Evolutionary conservation across 2,329 filamentous ascomycete genomes (phyloP).

Genomic region (Alternaria brassicae): DNA sequence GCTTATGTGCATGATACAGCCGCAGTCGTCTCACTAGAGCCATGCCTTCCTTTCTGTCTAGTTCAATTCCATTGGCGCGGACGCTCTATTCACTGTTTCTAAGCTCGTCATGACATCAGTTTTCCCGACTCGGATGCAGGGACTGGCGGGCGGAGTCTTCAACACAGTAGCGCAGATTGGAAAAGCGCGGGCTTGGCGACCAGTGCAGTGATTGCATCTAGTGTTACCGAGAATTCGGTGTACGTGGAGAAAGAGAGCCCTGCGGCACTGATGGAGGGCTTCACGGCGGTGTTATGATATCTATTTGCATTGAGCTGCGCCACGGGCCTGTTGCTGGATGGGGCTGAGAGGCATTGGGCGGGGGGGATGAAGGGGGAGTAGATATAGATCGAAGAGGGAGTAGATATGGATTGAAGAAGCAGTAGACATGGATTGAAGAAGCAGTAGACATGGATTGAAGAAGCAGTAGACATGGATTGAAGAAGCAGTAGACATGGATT

Average conservation of each 20-base stretch:
- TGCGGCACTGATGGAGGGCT: conserved; percentile 51
- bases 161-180: conserved; percentile 54
- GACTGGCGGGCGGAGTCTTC: conserved; percentile 56
- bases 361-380: conserved; percentile 52
- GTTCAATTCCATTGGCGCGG: conserved; percentile 54
- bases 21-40: conserved; percentile 58
- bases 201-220: conserved; percentile 49
- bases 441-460: no score
- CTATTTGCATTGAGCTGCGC: conserved; percentile 47
- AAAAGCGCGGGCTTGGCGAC: conserved; percentile 52
- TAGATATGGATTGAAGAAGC: no score
- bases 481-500: no score
- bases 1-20: conserved; percentile 45
- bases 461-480: no score
- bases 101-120: conserved; percentile 54
- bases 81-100: conserved; percentile 54
- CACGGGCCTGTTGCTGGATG: conserved; percentile 45
- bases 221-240: conserved; percentile 31
- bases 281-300: conserved; percentile 54
- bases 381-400: no score
- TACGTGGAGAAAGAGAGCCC: conserved; percentile 41
- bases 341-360: conserved; percentile 54
- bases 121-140: conserved; percentile 53
- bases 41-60: conserved; percentile 54
- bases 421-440: no score